Evolutionary conservation across 306 rosid genomes (phyloP), one percentile per base, ranked within the genome.

Genomic region (Castanea crenata): DNA sequence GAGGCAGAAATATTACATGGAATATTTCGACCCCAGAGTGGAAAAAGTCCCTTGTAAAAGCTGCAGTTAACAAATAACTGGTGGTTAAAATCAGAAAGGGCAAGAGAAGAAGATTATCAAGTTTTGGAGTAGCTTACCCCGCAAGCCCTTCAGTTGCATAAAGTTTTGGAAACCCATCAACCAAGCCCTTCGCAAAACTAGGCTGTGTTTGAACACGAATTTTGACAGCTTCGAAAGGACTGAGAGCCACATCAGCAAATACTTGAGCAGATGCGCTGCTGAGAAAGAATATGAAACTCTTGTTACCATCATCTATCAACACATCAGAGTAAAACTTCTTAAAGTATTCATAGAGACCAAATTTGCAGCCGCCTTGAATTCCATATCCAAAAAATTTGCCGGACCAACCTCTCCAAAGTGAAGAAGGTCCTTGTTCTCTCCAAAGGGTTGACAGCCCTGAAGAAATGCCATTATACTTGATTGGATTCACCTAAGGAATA

Each of bases 371-470:
- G 1, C 96, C 96, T 74, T 91, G 96, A 85, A 88, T 41, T 56
- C 96, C 96, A 52, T 91, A 91, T 71, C 96, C 96, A 14, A 82
- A 84, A 4, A 89, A 65, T 71, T 91, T 91, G 21, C 88, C 93
- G 5, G 96, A 91, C 96, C 96, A 91, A 71, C 96, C 96, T 82
- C 96, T 91, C 93, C 93, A 91, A 55, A 91, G 92, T 15, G 89
- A 82, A 84, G 81, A 81, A 32, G 92, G 90, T 41, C 96, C 96
- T 76, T 86, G 84, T 74, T 91, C 91, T 86, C 84, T 89, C 90
- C 88, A 91, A 32, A 91, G 88, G 79, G 81, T 85, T 21, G 90
- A 78, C 25, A 91, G 73, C 6, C 96, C 93, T 54, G 93, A 83
- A 51, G 85, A 67, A 78, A 89, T 89, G 72, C 84, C 81, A 51